Percentiles rank a stretch among this genome's conserved stretches.
phyloP scores from a whole-genome alignment of 2,329 filamentous ascomycete genomes.

The Fusarium falciforme region DNA sequence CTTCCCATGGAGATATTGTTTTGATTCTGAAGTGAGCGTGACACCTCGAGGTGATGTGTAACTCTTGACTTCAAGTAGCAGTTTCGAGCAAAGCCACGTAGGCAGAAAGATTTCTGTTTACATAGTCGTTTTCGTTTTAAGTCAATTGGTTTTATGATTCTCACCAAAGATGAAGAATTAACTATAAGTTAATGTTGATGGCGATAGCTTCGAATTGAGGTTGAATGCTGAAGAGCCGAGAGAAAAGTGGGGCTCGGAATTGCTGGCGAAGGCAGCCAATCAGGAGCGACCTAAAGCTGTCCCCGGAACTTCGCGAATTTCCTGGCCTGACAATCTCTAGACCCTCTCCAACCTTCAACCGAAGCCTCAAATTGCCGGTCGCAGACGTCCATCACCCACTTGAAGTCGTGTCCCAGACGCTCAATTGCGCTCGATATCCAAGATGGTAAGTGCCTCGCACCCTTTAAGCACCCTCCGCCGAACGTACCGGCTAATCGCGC shows the following conservation, averaged over 20 bases:
- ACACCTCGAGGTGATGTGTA: neutral
- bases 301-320: constrained; percentile 50
- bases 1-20: neutral
- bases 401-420: constrained; percentile 40
- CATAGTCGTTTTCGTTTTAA: neutral
- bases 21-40: neutral
- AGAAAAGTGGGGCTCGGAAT: constrained; percentile 39
- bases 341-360: constrained; percentile 45
- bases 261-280: constrained; percentile 42
- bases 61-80: neutral
- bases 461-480: neutral
- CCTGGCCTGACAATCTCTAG: constrained; percentile 48
- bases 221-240: neutral
- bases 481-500: constrained; percentile 50
- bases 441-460: constrained; percentile 49
- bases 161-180: neutral
- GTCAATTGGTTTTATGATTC: neutral
- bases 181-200: neutral
- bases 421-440: constrained; percentile 48
- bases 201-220: neutral
- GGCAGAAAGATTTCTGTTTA: neutral
- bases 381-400: constrained; percentile 42
- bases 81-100: neutral
- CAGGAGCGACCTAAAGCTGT: constrained; percentile 45
- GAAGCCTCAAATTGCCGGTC: constrained; percentile 43